These are phyloP conservation scores for Yamagishiella unicocca DNA, from an alignment of 139 green algal species.

Conservation along the genomic window DNA sequence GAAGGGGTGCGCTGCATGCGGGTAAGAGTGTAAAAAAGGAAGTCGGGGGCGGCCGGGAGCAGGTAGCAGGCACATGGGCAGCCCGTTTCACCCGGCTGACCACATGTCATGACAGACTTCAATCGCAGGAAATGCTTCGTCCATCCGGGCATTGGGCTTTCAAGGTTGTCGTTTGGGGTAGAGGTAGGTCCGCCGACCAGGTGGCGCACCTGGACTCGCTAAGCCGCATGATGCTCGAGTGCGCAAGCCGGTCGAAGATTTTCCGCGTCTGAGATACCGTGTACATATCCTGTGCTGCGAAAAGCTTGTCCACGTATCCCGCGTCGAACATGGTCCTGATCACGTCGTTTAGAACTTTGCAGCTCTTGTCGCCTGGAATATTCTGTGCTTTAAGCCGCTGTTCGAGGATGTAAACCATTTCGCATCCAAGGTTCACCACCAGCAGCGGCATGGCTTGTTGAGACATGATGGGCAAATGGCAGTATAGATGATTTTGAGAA, in stretches of 20 bases:
- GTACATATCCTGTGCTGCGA: conserved; percentile 74
- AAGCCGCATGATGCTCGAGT: conserved; percentile 86
- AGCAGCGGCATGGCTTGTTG: conserved; percentile 77
- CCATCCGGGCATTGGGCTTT: too few species aligned
- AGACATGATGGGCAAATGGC: too few species aligned
- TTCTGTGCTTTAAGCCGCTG: conserved; percentile 81
- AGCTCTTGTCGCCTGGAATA: conserved; percentile 72
- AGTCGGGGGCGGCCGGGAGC: too few species aligned
- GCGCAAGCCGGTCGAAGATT: conserved; percentile 80
- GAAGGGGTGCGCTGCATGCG: too few species aligned
- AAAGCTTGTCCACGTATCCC: conserved; percentile 71
- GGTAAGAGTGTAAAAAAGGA: too few species aligned
- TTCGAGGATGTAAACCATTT: conserved; percentile 88
- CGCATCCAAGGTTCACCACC: conserved; percentile 74
- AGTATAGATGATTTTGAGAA: too few species aligned
- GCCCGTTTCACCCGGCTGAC: too few species aligned
- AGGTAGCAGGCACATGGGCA: too few species aligned
- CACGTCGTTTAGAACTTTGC: conserved; percentile 75
- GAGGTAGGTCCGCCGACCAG: background rate
- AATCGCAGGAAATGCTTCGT: too few species aligned
- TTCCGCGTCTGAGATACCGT: conserved; percentile 64
- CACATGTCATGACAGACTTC: too few species aligned
- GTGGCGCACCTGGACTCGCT: conserved; percentile 38
- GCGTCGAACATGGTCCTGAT: conserved; percentile 72
- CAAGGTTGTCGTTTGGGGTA: too few species aligned